phyloP scores from a whole-genome alignment of 306 rosid genomes.

The Cucurbita argyrosperma region DNA sequence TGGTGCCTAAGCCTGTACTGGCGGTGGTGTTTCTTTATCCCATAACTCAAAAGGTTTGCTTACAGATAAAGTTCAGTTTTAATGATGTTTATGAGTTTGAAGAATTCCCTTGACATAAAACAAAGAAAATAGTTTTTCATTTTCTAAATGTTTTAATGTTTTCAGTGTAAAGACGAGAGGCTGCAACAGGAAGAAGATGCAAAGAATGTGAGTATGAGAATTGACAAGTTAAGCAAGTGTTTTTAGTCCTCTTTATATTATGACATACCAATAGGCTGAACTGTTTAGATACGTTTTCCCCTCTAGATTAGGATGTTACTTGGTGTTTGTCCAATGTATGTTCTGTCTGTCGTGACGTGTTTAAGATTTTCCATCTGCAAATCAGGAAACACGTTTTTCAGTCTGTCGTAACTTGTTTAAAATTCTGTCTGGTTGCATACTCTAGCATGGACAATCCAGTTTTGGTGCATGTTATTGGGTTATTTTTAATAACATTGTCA shows the following conservation, averaged over 20 bases:
- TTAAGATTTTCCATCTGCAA: background rate
- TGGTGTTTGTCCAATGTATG: background rate
- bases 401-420: background rate
- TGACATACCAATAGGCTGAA: background rate
- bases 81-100: background rate
- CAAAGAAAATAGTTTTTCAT: conserved; percentile 6
- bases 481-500: background rate
- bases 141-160: conserved; percentile 7
- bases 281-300: background rate
- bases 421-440: background rate
- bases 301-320: background rate
- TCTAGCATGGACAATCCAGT: background rate
- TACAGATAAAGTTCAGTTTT: background rate
- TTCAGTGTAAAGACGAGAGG: conserved; percentile 85
- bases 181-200: conserved; percentile 41
- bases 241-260: background rate
- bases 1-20: conserved; percentile 93
- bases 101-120: background rate
- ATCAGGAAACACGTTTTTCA: background rate
- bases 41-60: conserved; percentile 42
- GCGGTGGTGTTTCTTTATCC: conserved; percentile 96
- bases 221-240: background rate
- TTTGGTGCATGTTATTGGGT: background rate
- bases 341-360: background rate
- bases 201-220: conserved; percentile 26